Evolutionary conservation across 352 stramenopile species (phyloP).

Genomic region (Pythium guiyangense): DNA sequence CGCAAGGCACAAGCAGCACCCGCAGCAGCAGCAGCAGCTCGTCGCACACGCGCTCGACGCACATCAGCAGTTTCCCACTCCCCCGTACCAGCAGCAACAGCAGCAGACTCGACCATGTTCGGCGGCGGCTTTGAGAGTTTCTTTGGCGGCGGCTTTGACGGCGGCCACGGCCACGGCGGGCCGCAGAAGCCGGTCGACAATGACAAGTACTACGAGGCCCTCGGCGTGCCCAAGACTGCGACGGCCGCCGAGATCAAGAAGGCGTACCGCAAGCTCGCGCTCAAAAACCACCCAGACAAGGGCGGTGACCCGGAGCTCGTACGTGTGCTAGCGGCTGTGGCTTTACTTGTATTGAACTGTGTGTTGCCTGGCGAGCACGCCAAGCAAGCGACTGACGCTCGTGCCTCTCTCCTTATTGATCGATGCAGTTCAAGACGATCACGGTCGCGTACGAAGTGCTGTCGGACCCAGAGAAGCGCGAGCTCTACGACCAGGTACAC

Average conservation of each 20-base stretch:
- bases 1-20: conserved; percentile 1
- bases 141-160: conserved; percentile 75
- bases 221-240: conserved; percentile 84
- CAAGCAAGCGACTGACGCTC: conserved; percentile 4
- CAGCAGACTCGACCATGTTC: conserved; percentile 45
- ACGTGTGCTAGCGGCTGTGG: conserved; percentile 4
- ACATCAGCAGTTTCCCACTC: not conserved
- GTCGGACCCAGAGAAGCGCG: conserved; percentile 89
- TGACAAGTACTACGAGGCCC: conserved; percentile 85
- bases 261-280: conserved; percentile 85
- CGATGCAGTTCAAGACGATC: conserved; percentile 87
- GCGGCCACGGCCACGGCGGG: conserved; percentile 33
- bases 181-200: conserved; percentile 77
- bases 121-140: conserved; percentile 85
- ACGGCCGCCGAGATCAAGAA: conserved; percentile 88
- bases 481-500: conserved; percentile 78
- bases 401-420: conserved; percentile 8
- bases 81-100: conserved; percentile 1
- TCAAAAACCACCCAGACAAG: conserved; percentile 98
- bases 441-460: conserved; percentile 97
- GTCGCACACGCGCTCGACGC: not conserved
- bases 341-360: not conserved
- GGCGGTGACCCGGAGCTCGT: conserved; percentile 95
- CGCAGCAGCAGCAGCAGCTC: conserved; percentile 2
- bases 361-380: not conserved